phyloP scores from a whole-genome alignment of 208 protist genomes.

The Acanthamoeba lenticulata region DNA sequence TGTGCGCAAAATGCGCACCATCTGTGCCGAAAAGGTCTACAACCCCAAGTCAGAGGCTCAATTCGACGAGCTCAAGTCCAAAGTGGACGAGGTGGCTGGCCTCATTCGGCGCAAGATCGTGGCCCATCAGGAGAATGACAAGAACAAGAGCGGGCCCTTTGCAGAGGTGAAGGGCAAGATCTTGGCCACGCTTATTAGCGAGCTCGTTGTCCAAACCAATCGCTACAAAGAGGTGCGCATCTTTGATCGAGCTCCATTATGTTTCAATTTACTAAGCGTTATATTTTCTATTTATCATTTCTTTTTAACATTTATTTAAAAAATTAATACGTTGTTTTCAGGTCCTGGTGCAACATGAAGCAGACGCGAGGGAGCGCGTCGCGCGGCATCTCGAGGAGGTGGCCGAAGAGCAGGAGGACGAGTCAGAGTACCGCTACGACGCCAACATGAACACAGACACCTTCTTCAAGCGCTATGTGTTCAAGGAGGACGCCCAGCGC shows the following conservation, averaged over 20 bases:
- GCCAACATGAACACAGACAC: conserved; percentile 15
- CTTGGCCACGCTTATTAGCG: conserved; percentile 7
- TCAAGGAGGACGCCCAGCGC: conserved; percentile 48
- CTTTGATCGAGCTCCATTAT: neutral
- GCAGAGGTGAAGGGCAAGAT: conserved; percentile 54
- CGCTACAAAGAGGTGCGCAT: conserved; percentile 7
- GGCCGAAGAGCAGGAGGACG: conserved; percentile 9
- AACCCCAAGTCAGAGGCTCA: neutral
- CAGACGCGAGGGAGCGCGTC: neutral
- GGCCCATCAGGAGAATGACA: neutral
- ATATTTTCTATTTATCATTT: neutral
- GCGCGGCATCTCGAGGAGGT: conserved; percentile 1
- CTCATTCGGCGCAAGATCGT: neutral
- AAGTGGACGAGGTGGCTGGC: neutral
- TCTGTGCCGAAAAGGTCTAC: conserved; percentile 15
- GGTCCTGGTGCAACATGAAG: neutral
- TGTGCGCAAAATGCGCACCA: neutral
- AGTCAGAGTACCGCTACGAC: conserved; percentile 3
- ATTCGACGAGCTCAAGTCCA: neutral
- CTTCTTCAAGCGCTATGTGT: conserved; percentile 61
- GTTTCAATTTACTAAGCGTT: neutral
- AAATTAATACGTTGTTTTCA: neutral
- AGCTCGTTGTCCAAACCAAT: neutral
- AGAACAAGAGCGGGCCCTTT: neutral
- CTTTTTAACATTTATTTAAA: neutral